Conservation (phyloP, 169 alveolate species). For the Cryptosporidium parvum region DNA sequence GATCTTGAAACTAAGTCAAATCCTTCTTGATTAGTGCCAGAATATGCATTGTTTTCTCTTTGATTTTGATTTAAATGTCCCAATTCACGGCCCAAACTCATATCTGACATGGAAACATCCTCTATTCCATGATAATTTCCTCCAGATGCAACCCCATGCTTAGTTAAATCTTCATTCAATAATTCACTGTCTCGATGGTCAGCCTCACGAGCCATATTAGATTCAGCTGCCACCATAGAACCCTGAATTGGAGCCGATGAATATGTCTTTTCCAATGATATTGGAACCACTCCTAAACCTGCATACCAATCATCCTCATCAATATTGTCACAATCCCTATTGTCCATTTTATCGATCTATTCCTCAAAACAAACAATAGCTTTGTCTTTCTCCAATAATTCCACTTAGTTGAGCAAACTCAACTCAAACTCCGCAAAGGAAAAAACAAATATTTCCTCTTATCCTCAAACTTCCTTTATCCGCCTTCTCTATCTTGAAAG, state of each 20-base stretch:
- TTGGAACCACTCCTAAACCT: conserved; percentile 72
- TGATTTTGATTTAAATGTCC: neutral
- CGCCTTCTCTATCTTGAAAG: neutral
- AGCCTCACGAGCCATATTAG: neutral
- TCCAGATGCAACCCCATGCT: neutral
- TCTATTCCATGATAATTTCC: neutral
- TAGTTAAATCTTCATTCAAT: neutral
- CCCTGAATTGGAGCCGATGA: neutral
- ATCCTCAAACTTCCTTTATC: neutral
- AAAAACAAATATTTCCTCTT: neutral
- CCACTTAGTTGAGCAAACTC: neutral
- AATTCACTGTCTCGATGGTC: neutral
- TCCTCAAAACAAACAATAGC: neutral
- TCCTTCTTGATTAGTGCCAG: neutral
- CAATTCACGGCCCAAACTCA: neutral
- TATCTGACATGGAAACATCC: neutral
- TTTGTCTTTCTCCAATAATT: neutral
- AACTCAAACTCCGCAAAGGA: neutral
- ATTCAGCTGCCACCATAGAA: neutral
- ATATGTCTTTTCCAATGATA: conserved; percentile 24
- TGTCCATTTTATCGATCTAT: conserved; percentile 20
- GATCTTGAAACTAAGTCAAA: neutral
- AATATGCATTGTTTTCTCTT: neutral
- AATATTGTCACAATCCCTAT: conserved; percentile 51
- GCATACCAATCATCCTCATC: conserved; percentile 77